These are phyloP conservation scores for Fraxinus sp. DNA, from an alignment of 305 asterid genomes.

Conservation along the genomic window DNA sequence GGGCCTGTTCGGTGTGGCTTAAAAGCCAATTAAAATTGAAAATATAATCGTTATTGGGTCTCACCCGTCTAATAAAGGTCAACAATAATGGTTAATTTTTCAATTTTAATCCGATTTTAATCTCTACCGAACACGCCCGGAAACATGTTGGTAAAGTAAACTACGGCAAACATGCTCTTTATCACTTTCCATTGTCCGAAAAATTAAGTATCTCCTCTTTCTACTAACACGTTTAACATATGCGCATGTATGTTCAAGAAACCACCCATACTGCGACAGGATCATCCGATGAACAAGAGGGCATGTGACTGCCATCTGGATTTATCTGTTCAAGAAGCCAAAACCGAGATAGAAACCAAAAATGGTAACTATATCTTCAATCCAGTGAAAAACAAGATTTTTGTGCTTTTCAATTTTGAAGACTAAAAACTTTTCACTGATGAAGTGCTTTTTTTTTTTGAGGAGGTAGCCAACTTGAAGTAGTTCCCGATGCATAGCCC, in stretches of 20 bases:
- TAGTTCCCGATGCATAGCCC: constrained; percentile 25
- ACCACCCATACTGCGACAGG: background rate
- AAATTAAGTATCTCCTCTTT: background rate
- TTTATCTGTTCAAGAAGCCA: constrained; percentile 23
- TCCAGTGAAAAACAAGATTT: constrained; percentile 28
- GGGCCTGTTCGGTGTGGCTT: too few relatives aligned
- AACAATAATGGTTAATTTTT: too few relatives aligned
- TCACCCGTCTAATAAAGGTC: too few relatives aligned
- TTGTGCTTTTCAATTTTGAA: constrained; percentile 15
- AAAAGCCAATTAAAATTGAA: too few relatives aligned
- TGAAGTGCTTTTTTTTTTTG: constrained; percentile 20
- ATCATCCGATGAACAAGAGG: constrained; percentile 16
- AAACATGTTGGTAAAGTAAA: background rate
- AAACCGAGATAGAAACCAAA: constrained; percentile 18
- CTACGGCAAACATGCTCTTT: background rate
- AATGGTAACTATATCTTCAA: constrained; percentile 14
- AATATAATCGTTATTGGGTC: too few relatives aligned
- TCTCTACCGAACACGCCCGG: too few relatives aligned
- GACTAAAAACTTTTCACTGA: constrained; percentile 11
- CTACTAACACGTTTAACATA: background rate
- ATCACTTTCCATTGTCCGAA: background rate
- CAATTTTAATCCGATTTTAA: too few relatives aligned
- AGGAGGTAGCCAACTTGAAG: constrained; percentile 17
- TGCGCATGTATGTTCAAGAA: constrained; percentile 6
- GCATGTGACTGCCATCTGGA: background rate